A percentile compares a stretch with the other conserved stretches of the same genome.
These are phyloP conservation scores for Starmerella etchellsii DNA, from an alignment of 805 yeast genomes.

Conservation along the genomic window DNA sequence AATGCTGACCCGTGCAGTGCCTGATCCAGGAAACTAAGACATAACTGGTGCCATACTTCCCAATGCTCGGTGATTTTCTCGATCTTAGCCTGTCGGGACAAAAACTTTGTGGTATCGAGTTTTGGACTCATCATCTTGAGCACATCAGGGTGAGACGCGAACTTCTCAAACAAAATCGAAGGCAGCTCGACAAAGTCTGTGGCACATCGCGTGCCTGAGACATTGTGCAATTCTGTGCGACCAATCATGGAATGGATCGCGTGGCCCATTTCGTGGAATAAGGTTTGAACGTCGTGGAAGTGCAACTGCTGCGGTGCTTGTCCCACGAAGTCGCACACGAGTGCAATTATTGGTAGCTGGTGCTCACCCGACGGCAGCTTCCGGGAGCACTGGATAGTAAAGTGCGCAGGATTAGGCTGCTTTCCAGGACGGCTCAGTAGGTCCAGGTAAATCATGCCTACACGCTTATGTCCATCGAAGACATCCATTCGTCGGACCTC, in stretches of 20 bases:
- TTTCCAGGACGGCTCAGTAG: constrained; percentile 66
- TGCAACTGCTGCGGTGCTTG: constrained; percentile 30
- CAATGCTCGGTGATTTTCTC: constrained; percentile 37
- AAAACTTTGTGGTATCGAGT: constrained; percentile 8
- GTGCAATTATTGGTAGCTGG: constrained; percentile 81
- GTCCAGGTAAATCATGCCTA: constrained; percentile 82
- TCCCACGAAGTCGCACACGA: constrained; percentile 64
- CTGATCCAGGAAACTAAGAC: constrained; percentile 85
- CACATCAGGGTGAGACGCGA: constrained; percentile 72
- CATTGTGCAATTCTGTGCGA: constrained; percentile 74
- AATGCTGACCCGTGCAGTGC: constrained; percentile 41
- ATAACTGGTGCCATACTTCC: constrained; percentile 75
- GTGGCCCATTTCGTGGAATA: constrained; percentile 98
- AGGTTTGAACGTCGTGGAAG: constrained; percentile 74
- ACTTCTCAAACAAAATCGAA: constrained; percentile 89
- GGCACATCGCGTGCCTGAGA: constrained; percentile 88
- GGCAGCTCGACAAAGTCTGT: constrained; percentile 96
- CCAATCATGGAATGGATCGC: constrained; percentile 98
- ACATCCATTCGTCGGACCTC: constrained; percentile 78
- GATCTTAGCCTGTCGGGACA: constrained; percentile 8
- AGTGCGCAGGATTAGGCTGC: constrained; percentile 83
- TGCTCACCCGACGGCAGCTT: constrained; percentile 30
- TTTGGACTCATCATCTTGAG: constrained; percentile 30
- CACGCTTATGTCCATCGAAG: constrained; percentile 34
- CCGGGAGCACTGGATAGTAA: constrained; percentile 90